A percentile compares a stretch with the other conserved stretches of the same genome.
phyloP scores from a whole-genome alignment of 768 basidiomycete species.

The Hygrocybe coccinea region DNA sequence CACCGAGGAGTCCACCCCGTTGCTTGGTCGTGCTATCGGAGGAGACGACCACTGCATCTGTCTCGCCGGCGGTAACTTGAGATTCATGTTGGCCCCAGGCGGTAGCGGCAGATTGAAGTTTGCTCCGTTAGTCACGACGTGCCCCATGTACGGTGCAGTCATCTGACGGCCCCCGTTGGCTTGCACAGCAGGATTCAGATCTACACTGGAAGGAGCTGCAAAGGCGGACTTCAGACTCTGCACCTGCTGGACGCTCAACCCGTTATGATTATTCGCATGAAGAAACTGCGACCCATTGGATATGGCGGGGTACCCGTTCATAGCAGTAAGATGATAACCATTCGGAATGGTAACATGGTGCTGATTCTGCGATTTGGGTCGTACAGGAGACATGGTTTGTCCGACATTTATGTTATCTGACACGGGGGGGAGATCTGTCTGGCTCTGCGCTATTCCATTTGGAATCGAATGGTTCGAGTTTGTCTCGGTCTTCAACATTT shows the following conservation, averaged over 20 bases:
- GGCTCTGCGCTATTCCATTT: constrained; percentile 31
- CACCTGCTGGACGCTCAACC: constrained; percentile 53
- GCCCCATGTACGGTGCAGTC: constrained; percentile 34
- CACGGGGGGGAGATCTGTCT: constrained; percentile 19
- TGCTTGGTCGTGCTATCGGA: constrained; percentile 34
- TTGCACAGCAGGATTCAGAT: constrained; percentile 36
- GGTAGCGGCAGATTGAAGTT: constrained; percentile 39
- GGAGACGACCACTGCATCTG: constrained; percentile 37
- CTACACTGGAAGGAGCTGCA: constrained; percentile 37
- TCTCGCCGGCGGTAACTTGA: constrained; percentile 40
- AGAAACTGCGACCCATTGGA: constrained; percentile 36
- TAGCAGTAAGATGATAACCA: constrained; percentile 48
- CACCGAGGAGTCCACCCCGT: constrained; percentile 23
- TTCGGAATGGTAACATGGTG: constrained; percentile 37
- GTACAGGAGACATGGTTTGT: constrained; percentile 31
- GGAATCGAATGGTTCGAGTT: constrained; percentile 25
- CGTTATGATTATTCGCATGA: constrained; percentile 30
- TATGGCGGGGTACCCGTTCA: constrained; percentile 32
- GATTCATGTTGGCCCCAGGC: constrained; percentile 31
- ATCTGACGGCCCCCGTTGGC: constrained; percentile 28
- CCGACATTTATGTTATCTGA: constrained; percentile 24
- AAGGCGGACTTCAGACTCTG: constrained; percentile 57
- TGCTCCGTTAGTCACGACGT: constrained; percentile 25
- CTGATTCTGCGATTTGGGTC: constrained; percentile 47
- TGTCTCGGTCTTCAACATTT: constrained; percentile 34